These are phyloP conservation scores for Myriosclerotinia duriaeana DNA, from an alignment of 2,329 filamentous ascomycete species.

Conservation along the genomic window DNA sequence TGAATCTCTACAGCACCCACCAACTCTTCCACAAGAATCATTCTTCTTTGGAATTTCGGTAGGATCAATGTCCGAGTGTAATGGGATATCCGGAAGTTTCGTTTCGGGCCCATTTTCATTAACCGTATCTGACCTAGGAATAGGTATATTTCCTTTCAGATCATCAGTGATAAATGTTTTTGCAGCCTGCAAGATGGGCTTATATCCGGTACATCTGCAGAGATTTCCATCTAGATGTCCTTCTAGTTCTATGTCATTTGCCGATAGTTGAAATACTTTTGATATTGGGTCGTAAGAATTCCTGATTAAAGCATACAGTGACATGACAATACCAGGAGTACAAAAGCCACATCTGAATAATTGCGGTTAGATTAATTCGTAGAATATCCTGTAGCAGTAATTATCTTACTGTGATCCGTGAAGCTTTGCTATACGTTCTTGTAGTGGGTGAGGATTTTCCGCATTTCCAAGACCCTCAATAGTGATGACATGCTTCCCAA, in stretches of 20 bases:
- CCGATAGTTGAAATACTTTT: conserved; percentile 45
- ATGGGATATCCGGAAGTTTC: conserved; percentile 27
- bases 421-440: conserved; percentile 84
- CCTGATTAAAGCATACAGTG: conserved; percentile 83
- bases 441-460: conserved; percentile 79
- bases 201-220: conserved; percentile 90
- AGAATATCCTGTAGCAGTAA: neutral
- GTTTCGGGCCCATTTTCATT: conserved; percentile 42
- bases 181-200: conserved; percentile 89
- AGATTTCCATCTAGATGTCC: conserved; percentile 88
- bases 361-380: neutral
- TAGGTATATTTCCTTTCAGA: conserved; percentile 48
- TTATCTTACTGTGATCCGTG: conserved; percentile 79
- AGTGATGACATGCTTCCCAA: conserved; percentile 96
- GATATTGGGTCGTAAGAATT: conserved; percentile 68
- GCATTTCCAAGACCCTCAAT: conserved; percentile 90
- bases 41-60: conserved; percentile 20
- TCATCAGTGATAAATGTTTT: conserved; percentile 69
- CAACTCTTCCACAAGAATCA: conserved; percentile 38
- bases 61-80: conserved; percentile 30
- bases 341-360: conserved; percentile 60
- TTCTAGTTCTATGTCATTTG: conserved; percentile 77
- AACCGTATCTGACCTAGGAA: conserved; percentile 63
- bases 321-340: conserved; percentile 96
- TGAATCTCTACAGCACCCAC: conserved; percentile 68